phyloP scores from a whole-genome alignment of 1,284 basidiomycete genomes.

The Irpex sp. region DNA sequence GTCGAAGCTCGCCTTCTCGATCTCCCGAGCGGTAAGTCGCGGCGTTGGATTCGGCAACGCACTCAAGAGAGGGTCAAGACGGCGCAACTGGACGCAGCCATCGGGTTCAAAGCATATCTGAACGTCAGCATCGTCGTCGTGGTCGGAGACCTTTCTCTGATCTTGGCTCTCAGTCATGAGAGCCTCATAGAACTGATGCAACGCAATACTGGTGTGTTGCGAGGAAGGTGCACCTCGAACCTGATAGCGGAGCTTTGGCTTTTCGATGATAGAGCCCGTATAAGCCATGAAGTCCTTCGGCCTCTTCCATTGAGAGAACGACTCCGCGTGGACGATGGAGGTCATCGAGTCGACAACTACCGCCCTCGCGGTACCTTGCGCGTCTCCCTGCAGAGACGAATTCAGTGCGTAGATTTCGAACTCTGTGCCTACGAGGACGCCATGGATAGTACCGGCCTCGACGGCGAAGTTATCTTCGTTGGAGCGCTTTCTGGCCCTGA shows the following conservation, averaged over 20 bases:
- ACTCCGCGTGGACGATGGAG: neutral
- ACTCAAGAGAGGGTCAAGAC: constrained; percentile 1
- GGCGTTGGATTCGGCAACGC: neutral
- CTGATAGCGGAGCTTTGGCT: neutral
- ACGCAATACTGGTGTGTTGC: neutral
- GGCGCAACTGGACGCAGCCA: constrained; percentile 1
- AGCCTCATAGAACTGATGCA: neutral
- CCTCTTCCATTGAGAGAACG: neutral
- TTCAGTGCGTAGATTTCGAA: constrained; percentile 9
- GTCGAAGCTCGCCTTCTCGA: neutral
- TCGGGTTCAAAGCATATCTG: constrained; percentile 3
- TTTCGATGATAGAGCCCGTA: neutral
- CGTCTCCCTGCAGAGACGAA: neutral
- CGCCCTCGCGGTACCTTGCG: constrained; percentile 2
- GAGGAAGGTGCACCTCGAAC: neutral
- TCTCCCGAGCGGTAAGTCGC: neutral
- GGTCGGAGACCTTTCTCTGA: neutral
- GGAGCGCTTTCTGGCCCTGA: neutral
- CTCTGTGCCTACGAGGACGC: neutral
- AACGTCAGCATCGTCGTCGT: constrained; percentile 3
- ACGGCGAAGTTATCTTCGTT: neutral
- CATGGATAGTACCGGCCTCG: constrained; percentile 7
- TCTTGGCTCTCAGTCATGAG: neutral
- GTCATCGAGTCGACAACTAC: neutral
- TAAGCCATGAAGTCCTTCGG: neutral